These are phyloP conservation scores for Luvunga scandens DNA, from an alignment of 345 rosid species.

Conservation along the genomic window DNA sequence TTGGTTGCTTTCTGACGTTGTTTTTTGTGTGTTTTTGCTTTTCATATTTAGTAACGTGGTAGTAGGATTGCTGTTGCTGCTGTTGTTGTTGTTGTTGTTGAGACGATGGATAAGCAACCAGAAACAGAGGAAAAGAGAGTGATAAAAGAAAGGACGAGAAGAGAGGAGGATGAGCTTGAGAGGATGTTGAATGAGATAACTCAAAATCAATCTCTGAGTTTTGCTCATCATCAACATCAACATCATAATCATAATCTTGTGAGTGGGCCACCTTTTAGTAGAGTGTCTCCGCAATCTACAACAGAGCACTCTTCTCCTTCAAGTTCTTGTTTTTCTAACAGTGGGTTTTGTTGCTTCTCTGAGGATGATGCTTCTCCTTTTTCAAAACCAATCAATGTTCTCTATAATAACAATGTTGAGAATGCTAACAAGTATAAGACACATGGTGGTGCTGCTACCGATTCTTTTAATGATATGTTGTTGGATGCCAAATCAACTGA, in stretches of 20 bases:
- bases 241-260: constrained; percentile 8
- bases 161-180: constrained; percentile 24
- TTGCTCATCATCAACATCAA: constrained; percentile 17
- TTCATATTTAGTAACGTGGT: neutral
- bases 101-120: constrained; percentile 31
- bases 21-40: neutral
- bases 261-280: constrained; percentile 19
- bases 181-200: constrained; percentile 26
- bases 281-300: constrained; percentile 24
- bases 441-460: constrained; percentile 8
- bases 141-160: constrained; percentile 19
- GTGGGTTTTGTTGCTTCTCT: constrained; percentile 33
- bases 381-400: neutral
- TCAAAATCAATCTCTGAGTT: constrained; percentile 27
- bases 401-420: constrained; percentile 4
- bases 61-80: neutral
- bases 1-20: constrained; percentile 18
- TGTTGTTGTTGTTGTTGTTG: neutral
- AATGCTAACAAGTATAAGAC: constrained; percentile 18
- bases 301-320: constrained; percentile 30
- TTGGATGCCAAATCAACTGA: constrained; percentile 28
- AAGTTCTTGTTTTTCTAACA: constrained; percentile 33
- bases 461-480: constrained; percentile 26
- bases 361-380: constrained; percentile 29
- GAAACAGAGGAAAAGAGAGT: constrained; percentile 25